Conservation (phyloP, 192 early-diverging fungal species). For the Coemansia sp. region DNA sequence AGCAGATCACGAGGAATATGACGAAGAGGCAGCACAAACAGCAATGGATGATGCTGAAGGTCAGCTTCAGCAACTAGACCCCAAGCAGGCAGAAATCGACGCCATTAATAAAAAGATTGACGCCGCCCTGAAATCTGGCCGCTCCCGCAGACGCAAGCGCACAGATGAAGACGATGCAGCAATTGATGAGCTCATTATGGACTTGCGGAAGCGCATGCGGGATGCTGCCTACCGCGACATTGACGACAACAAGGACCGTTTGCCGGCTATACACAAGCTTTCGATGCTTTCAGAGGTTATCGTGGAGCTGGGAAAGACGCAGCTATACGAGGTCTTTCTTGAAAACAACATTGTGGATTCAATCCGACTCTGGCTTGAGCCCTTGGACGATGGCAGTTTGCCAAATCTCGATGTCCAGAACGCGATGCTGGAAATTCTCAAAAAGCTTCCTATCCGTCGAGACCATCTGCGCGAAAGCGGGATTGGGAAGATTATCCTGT, state of each 20-base stretch:
- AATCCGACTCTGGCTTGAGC: constrained; percentile 89
- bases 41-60: not conserved
- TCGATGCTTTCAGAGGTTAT: constrained; percentile 51
- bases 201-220: constrained; percentile 53
- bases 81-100: constrained; percentile 51
- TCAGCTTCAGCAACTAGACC: constrained; percentile 18
- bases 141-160: constrained; percentile 45
- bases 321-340: constrained; percentile 71
- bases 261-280: constrained; percentile 56
- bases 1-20: not conserved
- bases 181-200: constrained; percentile 53
- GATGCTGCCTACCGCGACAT: constrained; percentile 55
- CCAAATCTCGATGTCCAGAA: constrained; percentile 88
- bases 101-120: constrained; percentile 48
- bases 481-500: constrained; percentile 83
- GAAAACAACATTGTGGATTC: constrained; percentile 85
- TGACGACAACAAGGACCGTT: constrained; percentile 52
- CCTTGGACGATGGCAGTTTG: constrained; percentile 82
- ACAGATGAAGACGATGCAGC: constrained; percentile 51
- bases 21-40: constrained; percentile 3
- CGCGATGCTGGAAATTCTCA: constrained; percentile 71
- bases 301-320: constrained; percentile 51
- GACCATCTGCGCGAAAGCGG: constrained; percentile 79
- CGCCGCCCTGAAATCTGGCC: constrained; percentile 39
- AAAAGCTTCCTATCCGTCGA: constrained; percentile 71